Evolutionary conservation across 305 asterid genomes (phyloP).

Genomic region (Plantago coronopus): DNA sequence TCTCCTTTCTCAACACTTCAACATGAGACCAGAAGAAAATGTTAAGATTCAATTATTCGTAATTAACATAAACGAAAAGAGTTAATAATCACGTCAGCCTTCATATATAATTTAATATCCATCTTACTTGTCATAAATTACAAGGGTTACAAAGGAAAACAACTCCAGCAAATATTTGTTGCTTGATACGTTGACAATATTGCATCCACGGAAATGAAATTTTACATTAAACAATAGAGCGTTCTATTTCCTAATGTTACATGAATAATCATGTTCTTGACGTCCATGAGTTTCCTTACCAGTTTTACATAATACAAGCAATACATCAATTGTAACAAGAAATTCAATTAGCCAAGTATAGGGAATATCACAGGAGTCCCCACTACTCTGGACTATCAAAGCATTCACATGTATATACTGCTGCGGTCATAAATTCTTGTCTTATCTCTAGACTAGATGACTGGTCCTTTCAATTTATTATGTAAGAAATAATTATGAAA

Average conservation of each 20-base stretch:
- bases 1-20: slow-evolving; percentile 68
- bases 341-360: not conserved
- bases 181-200: not conserved
- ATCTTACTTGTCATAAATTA: not conserved
- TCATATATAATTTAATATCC: not conserved
- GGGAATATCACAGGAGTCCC: not conserved
- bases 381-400: not conserved
- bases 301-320: not conserved
- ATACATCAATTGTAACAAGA: too few species aligned
- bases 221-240: too few species aligned
- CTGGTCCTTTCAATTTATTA: too few species aligned
- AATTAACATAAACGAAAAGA: not conserved
- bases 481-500: too few species aligned
- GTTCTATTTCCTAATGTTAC: too few species aligned
- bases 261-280: too few species aligned
- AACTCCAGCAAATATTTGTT: too few species aligned
- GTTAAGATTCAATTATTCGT: slow-evolving; percentile 16
- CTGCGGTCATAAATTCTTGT: too few species aligned
- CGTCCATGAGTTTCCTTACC: too few species aligned
- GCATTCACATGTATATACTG: too few species aligned
- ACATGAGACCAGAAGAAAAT: slow-evolving; percentile 29
- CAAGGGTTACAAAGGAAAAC: not conserved
- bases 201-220: not conserved
- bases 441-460: too few species aligned
- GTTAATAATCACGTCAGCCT: not conserved